Base-by-base conservation (phyloP, 2,329 filamentous ascomycete genomes). In the Nemania abortiva region DNA sequence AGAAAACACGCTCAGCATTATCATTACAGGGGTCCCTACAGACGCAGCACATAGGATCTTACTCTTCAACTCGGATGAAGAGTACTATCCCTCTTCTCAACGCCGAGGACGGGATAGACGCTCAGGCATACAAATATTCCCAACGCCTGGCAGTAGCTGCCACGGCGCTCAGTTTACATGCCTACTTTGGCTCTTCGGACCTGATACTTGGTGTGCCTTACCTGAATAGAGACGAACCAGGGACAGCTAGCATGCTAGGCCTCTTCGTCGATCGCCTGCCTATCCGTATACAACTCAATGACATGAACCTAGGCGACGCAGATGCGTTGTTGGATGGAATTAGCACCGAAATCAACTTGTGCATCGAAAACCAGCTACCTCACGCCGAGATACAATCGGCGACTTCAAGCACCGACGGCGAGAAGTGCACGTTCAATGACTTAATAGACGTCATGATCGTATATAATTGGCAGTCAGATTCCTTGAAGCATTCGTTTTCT, bases 251-350 rank as follows among this genome's bases (percentile, higher is more conserved):
- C 15, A 70, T 70, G 27, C 11, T 68, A 4, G 68, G 68, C 1
- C 53, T 70, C 53, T 70, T 70, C 57, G 50, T 70, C 22, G 68
- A 65, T 27, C 52, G 56, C 29, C 10, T 67, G 13, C 59, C 65
- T 7, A 29, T 63, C n/a, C 59, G 53, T 13, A 20, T 63, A 2
- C 6, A 18, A 15, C 52, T 63, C 9, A 31, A 45, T 49, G 37
- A 39, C 34, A 58, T 6, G 9, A 63, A 61, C 20, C 31, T 34
- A 24, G 50, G 13, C 13, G 53, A 34, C 15, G 34, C 37, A 22
- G 24, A 47, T 20, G 27, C 15, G 2, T 50, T 61, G 20, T 34
- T 61, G 22, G 31, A 66, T n/a, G 31, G 7, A 6, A 47, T 66
- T 24, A 5, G 27, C 18, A 1, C 64, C 11, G 50, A 55, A 7